Evolutionary conservation across 768 basidiomycete species (phyloP).

Genomic region (Suillus hirtellus): DNA sequence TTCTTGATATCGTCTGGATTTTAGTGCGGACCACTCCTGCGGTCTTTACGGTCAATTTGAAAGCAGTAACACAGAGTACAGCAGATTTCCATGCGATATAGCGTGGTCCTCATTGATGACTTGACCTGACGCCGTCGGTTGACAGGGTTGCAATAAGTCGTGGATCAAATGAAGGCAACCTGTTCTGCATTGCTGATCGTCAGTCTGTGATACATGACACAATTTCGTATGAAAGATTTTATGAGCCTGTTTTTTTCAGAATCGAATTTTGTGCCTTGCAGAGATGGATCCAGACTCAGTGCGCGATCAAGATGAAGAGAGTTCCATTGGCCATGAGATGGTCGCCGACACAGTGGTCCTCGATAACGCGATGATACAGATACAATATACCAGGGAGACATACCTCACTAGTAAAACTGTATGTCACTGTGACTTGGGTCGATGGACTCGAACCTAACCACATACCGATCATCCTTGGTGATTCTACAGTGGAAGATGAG

Average conservation of each 20-base stretch:
- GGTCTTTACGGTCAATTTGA: conserved; percentile 66
- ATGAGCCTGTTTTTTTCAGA: not conserved
- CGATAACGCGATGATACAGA: not conserved
- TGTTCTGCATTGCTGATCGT: not conserved
- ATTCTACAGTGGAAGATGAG: not conserved
- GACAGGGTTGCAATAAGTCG: not conserved
- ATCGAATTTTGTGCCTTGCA: not conserved
- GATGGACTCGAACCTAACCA: not conserved
- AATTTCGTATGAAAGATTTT: not conserved
- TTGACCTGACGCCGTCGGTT: not conserved
- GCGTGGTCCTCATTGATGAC: not conserved
- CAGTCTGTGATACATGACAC: not conserved
- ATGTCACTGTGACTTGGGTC: too few relatives aligned
- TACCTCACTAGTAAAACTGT: not conserved
- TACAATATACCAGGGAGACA: not conserved
- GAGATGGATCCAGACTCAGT: not conserved
- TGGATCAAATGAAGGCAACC: not conserved
- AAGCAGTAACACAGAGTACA: conserved; percentile 80
- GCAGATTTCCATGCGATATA: not conserved
- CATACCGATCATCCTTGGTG: not conserved
- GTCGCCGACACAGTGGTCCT: not conserved
- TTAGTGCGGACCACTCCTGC: conserved; percentile 87
- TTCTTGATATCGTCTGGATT: conserved; percentile 88
- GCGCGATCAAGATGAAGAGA: not conserved
- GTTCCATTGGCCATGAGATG: not conserved